Evolutionary conservation across 768 basidiomycete genomes (phyloP).

Genomic region (Pulveroboletus sp.): DNA sequence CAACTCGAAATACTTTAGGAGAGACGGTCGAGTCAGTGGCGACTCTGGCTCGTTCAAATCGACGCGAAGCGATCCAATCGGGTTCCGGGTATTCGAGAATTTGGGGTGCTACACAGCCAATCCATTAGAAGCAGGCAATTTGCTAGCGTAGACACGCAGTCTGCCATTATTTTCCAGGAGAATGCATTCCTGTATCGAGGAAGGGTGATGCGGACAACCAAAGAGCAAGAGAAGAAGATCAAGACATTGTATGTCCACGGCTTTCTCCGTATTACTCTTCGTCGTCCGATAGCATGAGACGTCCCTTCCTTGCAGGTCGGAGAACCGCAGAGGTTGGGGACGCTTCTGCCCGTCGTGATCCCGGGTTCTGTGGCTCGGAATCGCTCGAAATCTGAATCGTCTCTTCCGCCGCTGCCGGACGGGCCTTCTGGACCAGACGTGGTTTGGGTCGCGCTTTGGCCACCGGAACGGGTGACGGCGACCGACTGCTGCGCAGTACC

Average conservation of each 20-base stretch:
- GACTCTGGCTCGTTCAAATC: constrained; percentile 12
- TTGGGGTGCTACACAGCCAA: constrained; percentile 6
- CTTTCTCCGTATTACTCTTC: constrained; percentile 30
- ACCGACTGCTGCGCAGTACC: constrained; percentile 23
- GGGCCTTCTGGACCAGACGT: constrained; percentile 39
- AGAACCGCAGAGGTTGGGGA: constrained; percentile 7
- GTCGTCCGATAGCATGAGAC: constrained; percentile 39
- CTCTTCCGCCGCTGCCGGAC: background rate
- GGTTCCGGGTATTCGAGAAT: constrained; percentile 1
- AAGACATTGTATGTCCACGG: no score
- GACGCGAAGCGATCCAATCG: constrained; percentile 18
- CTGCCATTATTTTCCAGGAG: background rate
- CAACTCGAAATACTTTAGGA: background rate
- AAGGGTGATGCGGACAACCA: constrained; percentile 5
- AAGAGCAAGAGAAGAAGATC: background rate
- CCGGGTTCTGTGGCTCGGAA: constrained; percentile 11
- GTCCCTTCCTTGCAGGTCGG: constrained; percentile 25
- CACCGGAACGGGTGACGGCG: constrained; percentile 17
- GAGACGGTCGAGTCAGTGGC: constrained; percentile 1
- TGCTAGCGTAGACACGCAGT: background rate
- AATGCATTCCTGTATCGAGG: constrained; percentile 4
- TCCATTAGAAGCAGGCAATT: background rate
- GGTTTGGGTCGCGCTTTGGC: constrained; percentile 33
- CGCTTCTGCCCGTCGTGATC: background rate
- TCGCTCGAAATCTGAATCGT: constrained; percentile 23